Percentiles rank a stretch among this genome's conserved stretches.
phyloP scores from a whole-genome alignment of 495 filamentous ascomycete species.

The Tuber microsphaerosporum region DNA sequence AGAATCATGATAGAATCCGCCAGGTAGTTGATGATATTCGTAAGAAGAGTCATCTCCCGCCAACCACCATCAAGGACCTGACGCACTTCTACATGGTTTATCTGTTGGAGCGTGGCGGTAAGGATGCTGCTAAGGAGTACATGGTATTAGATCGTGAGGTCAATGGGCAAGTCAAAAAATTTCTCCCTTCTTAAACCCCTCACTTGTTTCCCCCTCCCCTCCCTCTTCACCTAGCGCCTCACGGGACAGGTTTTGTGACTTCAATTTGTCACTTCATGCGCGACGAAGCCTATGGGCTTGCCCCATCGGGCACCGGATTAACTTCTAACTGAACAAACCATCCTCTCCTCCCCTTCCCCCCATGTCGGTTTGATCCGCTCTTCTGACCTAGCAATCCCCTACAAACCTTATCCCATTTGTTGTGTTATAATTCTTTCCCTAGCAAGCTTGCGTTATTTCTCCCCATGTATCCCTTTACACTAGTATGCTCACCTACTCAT shows the following conservation, averaged over 20 bases:
- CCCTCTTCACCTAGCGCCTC: constrained; percentile 20
- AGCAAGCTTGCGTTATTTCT: constrained; percentile 14
- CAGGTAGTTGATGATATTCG: constrained; percentile 72
- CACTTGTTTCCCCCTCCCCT: constrained; percentile 7
- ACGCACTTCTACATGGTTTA: constrained; percentile 75
- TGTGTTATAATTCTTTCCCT: constrained; percentile 11
- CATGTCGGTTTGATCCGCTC: constrained; percentile 15
- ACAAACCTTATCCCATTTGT: constrained; percentile 6
- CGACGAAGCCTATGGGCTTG: constrained; percentile 21
- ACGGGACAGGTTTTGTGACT: constrained; percentile 34
- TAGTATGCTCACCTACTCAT: constrained; percentile 34
- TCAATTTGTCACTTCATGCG: constrained; percentile 9
- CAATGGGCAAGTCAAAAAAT: constrained; percentile 57
- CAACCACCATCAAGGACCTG: constrained; percentile 65
- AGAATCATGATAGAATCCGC: constrained; percentile 67
- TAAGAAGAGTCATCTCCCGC: constrained; percentile 63
- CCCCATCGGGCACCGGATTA: constrained; percentile 5
- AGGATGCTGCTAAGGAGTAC: constrained; percentile 78
- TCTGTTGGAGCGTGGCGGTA: constrained; percentile 74
- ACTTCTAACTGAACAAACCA: neutral
- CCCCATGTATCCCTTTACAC: constrained; percentile 24
- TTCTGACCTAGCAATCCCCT: constrained; percentile 31
- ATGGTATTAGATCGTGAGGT: constrained; percentile 76
- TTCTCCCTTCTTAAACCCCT: constrained; percentile 17
- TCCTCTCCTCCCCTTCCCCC: constrained; percentile 13